Evolutionary conservation across 805 yeast species (phyloP).

Genomic region (Blastobotrys americana): DNA sequence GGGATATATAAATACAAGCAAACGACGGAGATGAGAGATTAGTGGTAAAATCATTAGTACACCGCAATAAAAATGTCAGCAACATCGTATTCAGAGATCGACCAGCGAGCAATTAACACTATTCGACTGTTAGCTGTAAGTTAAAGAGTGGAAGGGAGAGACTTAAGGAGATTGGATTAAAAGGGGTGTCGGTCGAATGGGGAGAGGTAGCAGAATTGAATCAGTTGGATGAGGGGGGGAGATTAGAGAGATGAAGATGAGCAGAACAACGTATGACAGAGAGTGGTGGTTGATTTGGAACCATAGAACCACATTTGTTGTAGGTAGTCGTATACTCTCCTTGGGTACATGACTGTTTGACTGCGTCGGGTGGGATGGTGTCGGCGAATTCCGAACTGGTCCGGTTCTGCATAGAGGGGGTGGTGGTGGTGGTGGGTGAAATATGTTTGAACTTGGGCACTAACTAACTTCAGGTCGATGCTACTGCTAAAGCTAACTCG

Average conservation of each 20-base stretch:
- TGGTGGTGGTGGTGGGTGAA: not conserved
- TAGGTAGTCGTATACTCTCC: too few species aligned
- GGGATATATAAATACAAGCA: too few species aligned
- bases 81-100: conserved; percentile 44
- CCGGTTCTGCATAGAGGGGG: not conserved
- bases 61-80: conserved; percentile 9
- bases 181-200: not conserved
- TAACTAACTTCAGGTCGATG: conserved; percentile 50
- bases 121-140: conserved; percentile 74
- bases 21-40: too few species aligned
- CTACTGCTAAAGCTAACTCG: conserved; percentile 80
- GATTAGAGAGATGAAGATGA: too few species aligned
- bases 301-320: too few species aligned
- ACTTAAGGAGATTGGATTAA: not conserved
- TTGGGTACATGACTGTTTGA: not conserved
- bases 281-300: too few species aligned
- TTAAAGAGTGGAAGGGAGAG: too few species aligned
- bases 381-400: not conserved
- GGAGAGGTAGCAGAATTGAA: too few species aligned
- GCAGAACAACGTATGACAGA: too few species aligned
- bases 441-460: too few species aligned
- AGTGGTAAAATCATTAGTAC: too few species aligned
- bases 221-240: too few species aligned
- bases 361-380: not conserved
- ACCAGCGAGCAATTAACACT: conserved; percentile 72